Evolutionary conservation across 2,329 filamentous ascomycete genomes (phyloP), one percentile per base, ranked within the genome.

Genomic region (Onygena corvina): DNA sequence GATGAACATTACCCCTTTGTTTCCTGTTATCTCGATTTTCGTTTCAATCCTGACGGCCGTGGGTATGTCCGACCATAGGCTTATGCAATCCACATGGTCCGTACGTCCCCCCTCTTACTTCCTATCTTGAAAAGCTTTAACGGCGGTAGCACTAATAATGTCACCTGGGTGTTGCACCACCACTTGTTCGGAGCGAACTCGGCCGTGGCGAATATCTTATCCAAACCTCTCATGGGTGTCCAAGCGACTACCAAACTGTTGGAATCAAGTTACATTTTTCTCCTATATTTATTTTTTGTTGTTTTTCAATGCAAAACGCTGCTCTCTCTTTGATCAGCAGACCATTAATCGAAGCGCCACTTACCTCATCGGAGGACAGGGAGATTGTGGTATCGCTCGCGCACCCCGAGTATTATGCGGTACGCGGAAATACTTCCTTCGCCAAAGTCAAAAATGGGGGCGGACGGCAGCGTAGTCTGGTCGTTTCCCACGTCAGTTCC

Each of bases 51-150:
- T 2, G 8, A 5, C 36, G 8, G 36, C n/a, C 6, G 36, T 25
- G 36, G n/a, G n/a, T 40, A 23, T 40, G 4, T 3, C 16, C 16
- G 25, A 20, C 5, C 25, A 40, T 40, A 23, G n/a, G n/a, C 21
- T n/a, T 42, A 42, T 42, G 36, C 21, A 14, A 11, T 42, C 35
- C 36, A 42, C 36, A 42, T 42, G 36, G 36, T n/a, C 27, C 21
- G 36, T 42, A 42, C 20, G 6, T 42, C 16, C 5, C 4, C 21
- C 21, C 12, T 23, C 16, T 1, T 14, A 25, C 36, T 27, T 12
- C 20, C 12, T n/a, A 9, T 4, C 11, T 42, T n/a, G n/a, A 7
- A 7, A 11, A n/a, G 21, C 21, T 42, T 27, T 23, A 27, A 27
- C 36, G 36, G 36, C 21, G 21, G 36, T 27, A 25, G 21, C 5